Base-by-base conservation (phyloP, 768 basidiomycete species). In the Bullera alba region DNA sequence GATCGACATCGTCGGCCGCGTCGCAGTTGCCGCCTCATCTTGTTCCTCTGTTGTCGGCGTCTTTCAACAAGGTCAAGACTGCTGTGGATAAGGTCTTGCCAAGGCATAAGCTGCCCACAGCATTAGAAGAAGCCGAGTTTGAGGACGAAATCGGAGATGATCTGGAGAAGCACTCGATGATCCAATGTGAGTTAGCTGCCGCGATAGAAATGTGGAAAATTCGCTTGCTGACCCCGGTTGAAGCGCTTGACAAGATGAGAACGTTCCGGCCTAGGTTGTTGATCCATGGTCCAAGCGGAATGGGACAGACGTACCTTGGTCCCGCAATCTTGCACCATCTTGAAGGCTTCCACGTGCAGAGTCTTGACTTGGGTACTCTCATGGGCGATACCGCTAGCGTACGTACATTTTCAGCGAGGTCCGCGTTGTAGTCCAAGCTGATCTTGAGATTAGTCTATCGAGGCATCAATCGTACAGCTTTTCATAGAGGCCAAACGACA, bases 401-500 rank as follows among this genome's bases (percentile, higher is more conserved):
- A 53, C 67, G 86, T 56, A 76, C 14, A 39, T 23, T 4, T 2
- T 0, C 3, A 43, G 14, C 32, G 22, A 8, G 5, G 39, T 3
- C 38, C 32, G 7, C 32, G 25, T 29, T 25, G 5, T 0, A 37
- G 21, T 16, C 36, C 28, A 15, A 44, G 42, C 56, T 54, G 37
- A 41, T 42, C 3, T 4, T 12, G 29, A 25, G 46, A 43, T 5
- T 48, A 93, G 90, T 88, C 88, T 1, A 74, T 82, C 4, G 95
- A 99, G 73, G 87, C 95, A 1, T 85, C 87, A 2, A 83, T 96
- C 47, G 89, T 96, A 3, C 92, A 97, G 61, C 77, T 95, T 16
- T 96, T 99, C 65, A 79, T 92, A 19, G 95, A 99, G 71, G 95
- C 93, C 0, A 97, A 96, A 69, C 83, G 93, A 23, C 88, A 95